phyloP scores from a whole-genome alignment of 345 rosid species.

The Gossypium raimondii region DNA sequence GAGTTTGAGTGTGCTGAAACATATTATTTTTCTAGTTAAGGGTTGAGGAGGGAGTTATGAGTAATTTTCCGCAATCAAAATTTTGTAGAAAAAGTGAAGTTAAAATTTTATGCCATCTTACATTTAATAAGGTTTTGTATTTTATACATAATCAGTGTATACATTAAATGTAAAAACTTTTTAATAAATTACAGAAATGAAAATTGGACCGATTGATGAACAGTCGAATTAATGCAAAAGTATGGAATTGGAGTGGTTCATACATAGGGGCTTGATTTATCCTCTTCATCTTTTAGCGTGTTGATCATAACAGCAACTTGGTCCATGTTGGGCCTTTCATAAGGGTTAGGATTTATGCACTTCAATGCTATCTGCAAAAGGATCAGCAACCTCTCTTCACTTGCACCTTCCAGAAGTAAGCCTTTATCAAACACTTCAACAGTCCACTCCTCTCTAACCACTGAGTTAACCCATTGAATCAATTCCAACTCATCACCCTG shows the following conservation, averaged over 20 bases:
- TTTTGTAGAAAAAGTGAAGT: too few species aligned
- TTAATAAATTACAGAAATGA: too few species aligned
- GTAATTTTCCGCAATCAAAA: too few species aligned
- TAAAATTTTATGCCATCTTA: too few species aligned
- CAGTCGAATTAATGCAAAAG: too few species aligned
- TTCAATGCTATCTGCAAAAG: conserved; percentile 43
- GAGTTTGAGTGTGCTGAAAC: too few species aligned
- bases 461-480: conserved; percentile 52
- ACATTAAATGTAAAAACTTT: too few species aligned
- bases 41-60: accelerated
- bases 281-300: conserved; percentile 43
- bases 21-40: too few species aligned
- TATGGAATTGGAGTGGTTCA: too few species aligned
- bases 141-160: too few species aligned
- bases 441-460: conserved; percentile 59
- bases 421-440: conserved; percentile 51
- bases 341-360: conserved; percentile 39
- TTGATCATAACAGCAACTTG: conserved; percentile 34
- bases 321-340: conserved; percentile 41
- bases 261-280: conserved; percentile 28
- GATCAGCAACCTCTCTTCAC: conserved; percentile 55
- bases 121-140: too few species aligned
- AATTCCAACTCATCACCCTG: conserved; percentile 40
- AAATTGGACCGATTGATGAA: too few species aligned
- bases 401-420: conserved; percentile 39